phyloP scores from a whole-genome alignment of 2,329 filamentous ascomycete species.

The Dothiorella sarmentorum region DNA sequence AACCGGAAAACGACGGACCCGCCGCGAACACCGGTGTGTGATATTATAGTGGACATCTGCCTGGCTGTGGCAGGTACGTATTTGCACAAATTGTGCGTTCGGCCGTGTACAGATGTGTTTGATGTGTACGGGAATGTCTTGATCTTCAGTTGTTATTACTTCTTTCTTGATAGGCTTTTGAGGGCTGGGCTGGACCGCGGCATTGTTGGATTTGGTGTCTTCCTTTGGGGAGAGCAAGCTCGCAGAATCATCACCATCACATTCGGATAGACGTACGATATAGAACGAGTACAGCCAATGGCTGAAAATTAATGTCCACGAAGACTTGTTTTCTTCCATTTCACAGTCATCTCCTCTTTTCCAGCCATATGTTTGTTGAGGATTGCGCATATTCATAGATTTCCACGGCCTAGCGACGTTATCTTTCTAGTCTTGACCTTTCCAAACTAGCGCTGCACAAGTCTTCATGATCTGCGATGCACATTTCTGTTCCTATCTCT shows the following conservation, averaged over 20 bases:
- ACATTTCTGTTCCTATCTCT: too few relatives aligned
- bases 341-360: neutral
- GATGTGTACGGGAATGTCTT: slow-evolving; percentile 11
- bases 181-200: slow-evolving; percentile 5
- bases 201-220: slow-evolving; percentile 3
- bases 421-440: neutral
- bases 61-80: neutral
- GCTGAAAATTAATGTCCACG: slow-evolving; percentile 17
- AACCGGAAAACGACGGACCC: slow-evolving; percentile 1
- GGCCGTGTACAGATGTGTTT: neutral
- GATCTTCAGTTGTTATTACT: neutral
- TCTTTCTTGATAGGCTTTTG: neutral
- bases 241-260: slow-evolving; percentile 10
- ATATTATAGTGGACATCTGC: slow-evolving; percentile 10
- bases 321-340: slow-evolving; percentile 4
- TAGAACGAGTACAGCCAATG: slow-evolving; percentile 19
- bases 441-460: too few relatives aligned
- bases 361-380: neutral
- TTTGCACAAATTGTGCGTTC: neutral
- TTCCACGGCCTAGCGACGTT: neutral
- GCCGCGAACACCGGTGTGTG: slow-evolving; percentile 15
- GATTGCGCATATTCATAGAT: neutral
- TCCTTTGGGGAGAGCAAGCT: neutral
- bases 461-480: neutral
- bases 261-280: slow-evolving; percentile 18